Evolutionary conservation across 331 rosid genomes (phyloP), one percentile per base, ranked within the genome.

Genomic region (Pyracantha coccinea): DNA sequence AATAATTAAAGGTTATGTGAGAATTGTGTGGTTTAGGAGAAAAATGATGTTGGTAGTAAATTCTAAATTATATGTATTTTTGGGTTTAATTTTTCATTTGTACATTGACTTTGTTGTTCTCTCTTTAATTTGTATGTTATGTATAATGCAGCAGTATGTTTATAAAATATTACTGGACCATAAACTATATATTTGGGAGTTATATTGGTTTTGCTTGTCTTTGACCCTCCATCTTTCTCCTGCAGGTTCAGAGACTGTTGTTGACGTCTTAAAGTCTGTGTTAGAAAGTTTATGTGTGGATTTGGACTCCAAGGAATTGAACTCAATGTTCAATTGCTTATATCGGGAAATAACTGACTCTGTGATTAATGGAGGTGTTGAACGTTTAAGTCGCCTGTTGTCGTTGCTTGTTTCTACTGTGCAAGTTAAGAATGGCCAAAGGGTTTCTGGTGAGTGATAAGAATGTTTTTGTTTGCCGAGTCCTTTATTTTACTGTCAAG

Each of bases 301-400:
- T 27, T 88, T 88, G 74, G 93, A 94, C 70, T 74, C 88, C 45
- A 45, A 85, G 72, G 95, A 91, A 80, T 80, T 94, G 85, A 79
- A 72, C 79, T 63, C 90, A 82, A 78, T 90, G 78, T 87, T 90
- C 89, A 78, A 75, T 79, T 83, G 86, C 85, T 79, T 93, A 68
- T 82, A 80, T 75, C 78, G 57, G 83, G 87, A 88, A 83, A 84
- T 83, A 59, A 71, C 15, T 21, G 78, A 63, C 73, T 88, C 75
- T 44, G 53, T 80, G 52, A 75, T 71, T 69, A 81, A 79, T 35
- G 86, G 83, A 79, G 44, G 47, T 68, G 55, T 74, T 65, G 64
- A 55, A 41, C 92, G 85, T 73, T 71, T 90, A 73, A 78, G 78
- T 68, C 45, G n/a, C 72, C 82, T 83, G 53, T 80, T 94, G 71